phyloP scores from a whole-genome alignment of 305 asterid genomes.

The Lippia alba region DNA sequence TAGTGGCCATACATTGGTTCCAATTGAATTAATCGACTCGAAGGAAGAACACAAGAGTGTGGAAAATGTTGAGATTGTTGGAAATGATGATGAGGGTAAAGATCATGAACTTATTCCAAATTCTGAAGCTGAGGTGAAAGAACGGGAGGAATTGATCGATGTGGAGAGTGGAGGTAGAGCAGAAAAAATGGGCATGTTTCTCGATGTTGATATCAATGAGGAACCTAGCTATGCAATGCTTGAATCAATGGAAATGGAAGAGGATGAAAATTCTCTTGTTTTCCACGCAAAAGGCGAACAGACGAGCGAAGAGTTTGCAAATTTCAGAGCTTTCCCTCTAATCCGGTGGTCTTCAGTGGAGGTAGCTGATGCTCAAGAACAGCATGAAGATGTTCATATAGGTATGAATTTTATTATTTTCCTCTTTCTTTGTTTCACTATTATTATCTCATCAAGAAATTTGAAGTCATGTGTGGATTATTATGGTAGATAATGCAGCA shows the following conservation, averaged over 20 bases:
- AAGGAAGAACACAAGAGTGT: constrained; percentile 47
- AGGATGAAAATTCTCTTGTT: constrained; percentile 52
- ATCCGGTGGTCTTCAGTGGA: constrained; percentile 41
- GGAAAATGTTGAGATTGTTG: constrained; percentile 31
- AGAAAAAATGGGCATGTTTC: constrained; percentile 35
- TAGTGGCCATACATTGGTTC: constrained; percentile 73
- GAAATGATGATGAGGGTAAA: constrained; percentile 21
- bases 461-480: constrained; percentile 14
- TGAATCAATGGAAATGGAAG: constrained; percentile 52
- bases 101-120: constrained; percentile 35
- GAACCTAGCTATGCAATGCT: constrained; percentile 48
- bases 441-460: constrained; percentile 22
- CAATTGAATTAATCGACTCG: constrained; percentile 71
- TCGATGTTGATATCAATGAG: constrained; percentile 54
- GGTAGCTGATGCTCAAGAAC: constrained; percentile 47
- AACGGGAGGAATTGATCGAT: constrained; percentile 31
- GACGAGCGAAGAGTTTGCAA: constrained; percentile 28
- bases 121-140: constrained; percentile 33
- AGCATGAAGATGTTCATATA: constrained; percentile 33
- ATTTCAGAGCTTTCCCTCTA: constrained; percentile 34
- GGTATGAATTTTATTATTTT: constrained; percentile 38
- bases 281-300: constrained; percentile 49
- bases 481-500: constrained; percentile 49
- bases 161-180: constrained; percentile 34
- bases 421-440: background rate